phyloP scores from a whole-genome alignment of 2,329 filamentous ascomycete genomes.

The Hysterium pulicare region DNA sequence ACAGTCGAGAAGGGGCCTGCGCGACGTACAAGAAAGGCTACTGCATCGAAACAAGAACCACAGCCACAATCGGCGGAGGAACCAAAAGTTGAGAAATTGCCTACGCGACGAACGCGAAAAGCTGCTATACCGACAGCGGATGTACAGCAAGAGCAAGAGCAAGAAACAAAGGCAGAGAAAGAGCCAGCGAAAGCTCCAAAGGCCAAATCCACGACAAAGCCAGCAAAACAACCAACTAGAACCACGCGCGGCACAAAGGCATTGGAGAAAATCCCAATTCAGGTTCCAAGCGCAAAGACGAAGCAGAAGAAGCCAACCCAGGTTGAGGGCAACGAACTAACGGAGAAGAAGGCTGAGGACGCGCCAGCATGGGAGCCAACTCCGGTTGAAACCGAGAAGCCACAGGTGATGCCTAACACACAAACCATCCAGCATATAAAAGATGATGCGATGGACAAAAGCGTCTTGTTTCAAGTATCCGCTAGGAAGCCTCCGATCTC shows the following conservation, averaged over 20 bases:
- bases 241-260: slow-evolving; percentile 5
- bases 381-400: not conserved
- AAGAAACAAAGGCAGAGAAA: slow-evolving; percentile 4
- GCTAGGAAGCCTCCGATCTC: too few relatives aligned
- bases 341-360: not conserved
- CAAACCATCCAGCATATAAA: too few relatives aligned
- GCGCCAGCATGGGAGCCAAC: not conserved
- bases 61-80: not conserved
- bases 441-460: too few relatives aligned
- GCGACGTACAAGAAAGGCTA: slow-evolving; percentile 5
- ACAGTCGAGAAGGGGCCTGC: slow-evolving; percentile 11
- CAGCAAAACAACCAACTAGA: not conserved
- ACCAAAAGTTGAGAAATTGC: too few relatives aligned
- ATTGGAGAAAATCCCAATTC: not conserved
- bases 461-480: too few relatives aligned
- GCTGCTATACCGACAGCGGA: not conserved
- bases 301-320: not conserved
- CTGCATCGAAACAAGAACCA: slow-evolving; percentile 2
- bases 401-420: too few relatives aligned
- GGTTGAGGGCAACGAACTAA: not conserved
- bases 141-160: not conserved
- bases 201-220: not conserved
- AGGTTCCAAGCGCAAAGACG: not conserved
- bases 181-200: slow-evolving; percentile 4
- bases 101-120: not conserved